Percentiles rank a stretch among this genome's conserved stretches.
phyloP scores from a whole-genome alignment of 2,329 filamentous ascomycete genomes.

The Rosellinia necatrix region DNA sequence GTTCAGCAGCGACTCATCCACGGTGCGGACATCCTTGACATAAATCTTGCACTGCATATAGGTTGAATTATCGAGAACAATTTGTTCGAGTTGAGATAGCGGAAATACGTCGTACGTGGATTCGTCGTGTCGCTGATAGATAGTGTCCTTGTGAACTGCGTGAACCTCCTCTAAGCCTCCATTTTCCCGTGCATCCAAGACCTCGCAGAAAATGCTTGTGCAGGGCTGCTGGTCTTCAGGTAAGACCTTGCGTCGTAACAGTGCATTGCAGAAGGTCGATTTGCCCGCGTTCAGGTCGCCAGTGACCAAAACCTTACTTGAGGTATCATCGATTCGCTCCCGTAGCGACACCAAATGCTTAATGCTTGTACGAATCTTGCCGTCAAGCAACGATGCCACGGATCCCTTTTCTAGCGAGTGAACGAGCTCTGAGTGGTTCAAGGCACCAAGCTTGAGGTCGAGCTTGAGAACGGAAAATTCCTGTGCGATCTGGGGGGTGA shows the following conservation, averaged over 20 bases:
- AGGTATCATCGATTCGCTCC: conserved; percentile 95
- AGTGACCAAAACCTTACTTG: conserved; percentile 94
- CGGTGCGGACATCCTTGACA: conserved; percentile 83
- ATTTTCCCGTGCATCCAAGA: conserved; percentile 90
- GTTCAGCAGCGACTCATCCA: conserved; percentile 92
- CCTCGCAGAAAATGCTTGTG: conserved; percentile 98
- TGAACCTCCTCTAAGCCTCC: conserved; percentile 92
- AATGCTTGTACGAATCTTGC: conserved; percentile 91
- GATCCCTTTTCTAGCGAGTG: conserved; percentile 93
- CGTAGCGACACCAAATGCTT: conserved; percentile 85
- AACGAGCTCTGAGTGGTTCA: conserved; percentile 88
- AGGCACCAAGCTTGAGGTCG: conserved; percentile 84
- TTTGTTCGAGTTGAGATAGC: conserved; percentile 78
- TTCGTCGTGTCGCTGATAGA: conserved; percentile 89
- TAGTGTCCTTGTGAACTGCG: conserved; percentile 79
- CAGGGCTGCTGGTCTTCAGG: conserved; percentile 98
- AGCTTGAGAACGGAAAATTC: conserved; percentile 96
- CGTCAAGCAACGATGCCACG: conserved; percentile 87
- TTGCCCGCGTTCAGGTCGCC: conserved; percentile 97
- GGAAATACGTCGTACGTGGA: conserved; percentile 89
- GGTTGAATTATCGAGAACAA: conserved; percentile 84
- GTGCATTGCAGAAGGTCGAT: conserved; percentile 98
- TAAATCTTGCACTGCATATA: conserved; percentile 98
- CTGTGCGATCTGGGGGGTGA: conserved; percentile 90
- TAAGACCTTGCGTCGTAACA: conserved; percentile 86